These are phyloP conservation scores for Xerocomus brunneocitrinus DNA, from an alignment of 768 basidiomycete genomes.

Conservation along the genomic window DNA sequence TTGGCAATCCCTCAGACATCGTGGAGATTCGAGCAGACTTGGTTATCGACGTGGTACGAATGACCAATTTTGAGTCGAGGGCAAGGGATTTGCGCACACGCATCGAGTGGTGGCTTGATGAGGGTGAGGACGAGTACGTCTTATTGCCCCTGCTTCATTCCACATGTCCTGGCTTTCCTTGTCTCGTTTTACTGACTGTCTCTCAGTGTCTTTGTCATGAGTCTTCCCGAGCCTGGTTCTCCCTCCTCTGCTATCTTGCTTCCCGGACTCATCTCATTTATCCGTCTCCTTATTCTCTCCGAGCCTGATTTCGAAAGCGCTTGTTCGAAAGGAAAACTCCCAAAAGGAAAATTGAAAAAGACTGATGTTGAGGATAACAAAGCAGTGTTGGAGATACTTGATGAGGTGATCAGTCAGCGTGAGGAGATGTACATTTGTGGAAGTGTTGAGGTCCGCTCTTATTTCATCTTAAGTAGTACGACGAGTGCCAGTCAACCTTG, in stretches of 20 bases:
- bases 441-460: constrained; percentile 38
- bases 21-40: constrained; percentile 74
- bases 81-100: constrained; percentile 29
- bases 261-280: constrained; percentile 62
- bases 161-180: not conserved
- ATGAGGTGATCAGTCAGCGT: constrained; percentile 47
- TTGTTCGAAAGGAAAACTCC: constrained; percentile 60
- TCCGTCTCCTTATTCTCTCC: constrained; percentile 56
- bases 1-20: constrained; percentile 77
- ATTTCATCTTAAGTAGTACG: not conserved
- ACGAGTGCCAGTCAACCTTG: not conserved
- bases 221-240: constrained; percentile 35
- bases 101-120: constrained; percentile 92
- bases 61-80: constrained; percentile 10
- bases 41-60: constrained; percentile 42
- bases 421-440: constrained; percentile 36
- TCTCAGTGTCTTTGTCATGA: constrained; percentile 10
- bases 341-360: constrained; percentile 52
- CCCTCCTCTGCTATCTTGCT: constrained; percentile 53
- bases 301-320: constrained; percentile 56
- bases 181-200: not conserved
- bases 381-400: constrained; percentile 42
- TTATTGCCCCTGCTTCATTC: not conserved
- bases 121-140: constrained; percentile 83
- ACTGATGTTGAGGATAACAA: constrained; percentile 3